Evolutionary conservation across 2,329 filamentous ascomycete species (phyloP).

Genomic region (Elsinoe australis): DNA sequence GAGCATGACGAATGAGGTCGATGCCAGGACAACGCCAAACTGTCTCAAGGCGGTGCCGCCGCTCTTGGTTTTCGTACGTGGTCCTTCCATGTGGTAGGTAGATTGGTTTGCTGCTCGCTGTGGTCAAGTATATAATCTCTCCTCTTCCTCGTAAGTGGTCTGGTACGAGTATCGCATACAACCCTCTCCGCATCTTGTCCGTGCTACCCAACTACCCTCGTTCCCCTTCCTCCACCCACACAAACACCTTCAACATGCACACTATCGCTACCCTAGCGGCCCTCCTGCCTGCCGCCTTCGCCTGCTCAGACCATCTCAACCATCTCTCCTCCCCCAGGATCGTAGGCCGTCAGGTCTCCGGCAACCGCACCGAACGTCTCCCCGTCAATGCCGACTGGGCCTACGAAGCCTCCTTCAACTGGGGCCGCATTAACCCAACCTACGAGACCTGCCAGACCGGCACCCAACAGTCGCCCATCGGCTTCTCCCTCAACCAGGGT

Average conservation of each 20-base stretch:
- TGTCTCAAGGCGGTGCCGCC: not conserved
- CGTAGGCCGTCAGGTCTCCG: constrained; percentile 8
- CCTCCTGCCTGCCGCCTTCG: constrained; percentile 9
- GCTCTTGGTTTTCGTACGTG: not conserved
- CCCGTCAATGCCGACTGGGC: constrained; percentile 23
- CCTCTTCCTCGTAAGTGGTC: constrained; percentile 2
- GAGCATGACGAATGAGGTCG: constrained; percentile 5
- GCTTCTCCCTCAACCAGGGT: constrained; percentile 31
- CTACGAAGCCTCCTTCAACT: constrained; percentile 36
- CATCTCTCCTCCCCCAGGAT: not conserved
- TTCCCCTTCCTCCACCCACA: not conserved
- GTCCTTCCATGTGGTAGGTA: constrained; percentile 6
- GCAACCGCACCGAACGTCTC: constrained; percentile 11
- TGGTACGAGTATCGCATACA: not conserved
- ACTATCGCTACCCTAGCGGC: constrained; percentile 14
- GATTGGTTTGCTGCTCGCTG: not conserved
- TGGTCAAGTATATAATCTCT: not conserved
- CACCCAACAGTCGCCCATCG: constrained; percentile 45
- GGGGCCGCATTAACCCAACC: constrained; percentile 33
- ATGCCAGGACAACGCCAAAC: constrained; percentile 12
- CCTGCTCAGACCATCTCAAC: constrained; percentile 17
- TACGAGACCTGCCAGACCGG: constrained; percentile 44
- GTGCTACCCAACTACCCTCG: not conserved
- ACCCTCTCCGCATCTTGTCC: no score
- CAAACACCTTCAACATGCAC: constrained; percentile 2